phyloP scores from a whole-genome alignment of 2,329 filamentous ascomycete genomes.

The Ceratocystis ficicola region DNA sequence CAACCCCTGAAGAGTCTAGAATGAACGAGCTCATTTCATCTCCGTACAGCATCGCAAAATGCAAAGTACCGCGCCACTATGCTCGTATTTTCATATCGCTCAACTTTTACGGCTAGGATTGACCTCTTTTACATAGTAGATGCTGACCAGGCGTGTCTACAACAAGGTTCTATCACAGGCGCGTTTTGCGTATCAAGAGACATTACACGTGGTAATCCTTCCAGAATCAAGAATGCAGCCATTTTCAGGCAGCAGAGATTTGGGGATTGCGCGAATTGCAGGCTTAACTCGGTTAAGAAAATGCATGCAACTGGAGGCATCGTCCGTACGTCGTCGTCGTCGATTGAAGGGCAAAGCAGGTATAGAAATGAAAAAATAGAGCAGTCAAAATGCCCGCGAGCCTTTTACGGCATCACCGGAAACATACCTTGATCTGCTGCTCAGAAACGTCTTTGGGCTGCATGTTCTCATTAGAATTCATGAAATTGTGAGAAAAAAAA shows the following conservation, averaged over 20 bases:
- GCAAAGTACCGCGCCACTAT: neutral
- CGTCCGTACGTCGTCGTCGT: conserved; percentile 20
- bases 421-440: conserved; percentile 99
- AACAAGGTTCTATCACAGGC: conserved; percentile 8
- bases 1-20: neutral
- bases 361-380: conserved; percentile 20
- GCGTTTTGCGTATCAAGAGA: conserved; percentile 4
- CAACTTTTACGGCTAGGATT: neutral
- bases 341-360: conserved; percentile 17
- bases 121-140: conserved; percentile 20
- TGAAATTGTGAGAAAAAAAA: neutral
- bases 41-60: neutral
- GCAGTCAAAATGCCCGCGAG: conserved; percentile 23
- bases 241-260: neutral
- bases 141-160: conserved; percentile 20
- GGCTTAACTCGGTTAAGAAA: neutral
- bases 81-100: conserved; percentile 9
- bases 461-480: conserved; percentile 35
- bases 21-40: conserved; percentile 3
- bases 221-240: neutral
- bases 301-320: conserved; percentile 13
- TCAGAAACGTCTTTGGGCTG: conserved; percentile 95
- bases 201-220: neutral
- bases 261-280: conserved; percentile 1
- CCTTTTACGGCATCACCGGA: conserved; percentile 49